Evolutionary conservation across 83 land plant species (phyloP).

Genomic region (Thuja plicata): DNA sequence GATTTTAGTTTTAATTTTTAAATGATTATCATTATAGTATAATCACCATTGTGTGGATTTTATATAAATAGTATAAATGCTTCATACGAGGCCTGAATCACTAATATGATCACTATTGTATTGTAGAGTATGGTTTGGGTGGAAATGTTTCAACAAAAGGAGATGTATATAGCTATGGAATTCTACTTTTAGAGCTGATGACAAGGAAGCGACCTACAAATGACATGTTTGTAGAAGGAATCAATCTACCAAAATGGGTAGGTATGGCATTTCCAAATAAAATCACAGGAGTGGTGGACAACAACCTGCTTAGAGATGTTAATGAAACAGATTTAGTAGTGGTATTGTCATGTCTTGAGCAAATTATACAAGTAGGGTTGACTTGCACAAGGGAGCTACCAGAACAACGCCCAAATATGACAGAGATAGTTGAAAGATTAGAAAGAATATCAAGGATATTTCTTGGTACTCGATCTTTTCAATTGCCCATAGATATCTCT

Average conservation of each 20-base stretch:
- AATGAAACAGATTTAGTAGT: background rate
- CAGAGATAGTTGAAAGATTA: background rate
- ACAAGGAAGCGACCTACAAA: background rate
- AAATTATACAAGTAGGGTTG: background rate
- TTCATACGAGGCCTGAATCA: background rate
- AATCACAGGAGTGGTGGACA: background rate
- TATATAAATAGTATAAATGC: background rate
- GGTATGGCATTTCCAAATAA: background rate
- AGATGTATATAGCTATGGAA: background rate
- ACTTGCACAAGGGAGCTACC: background rate
- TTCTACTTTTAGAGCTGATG: background rate
- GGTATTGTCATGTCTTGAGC: background rate
- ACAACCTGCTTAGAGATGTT: background rate
- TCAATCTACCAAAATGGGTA: background rate
- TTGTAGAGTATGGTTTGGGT: background rate
- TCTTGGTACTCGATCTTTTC: background rate
- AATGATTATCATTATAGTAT: no score
- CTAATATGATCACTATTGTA: background rate
- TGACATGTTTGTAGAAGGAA: background rate
- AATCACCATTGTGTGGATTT: no score
- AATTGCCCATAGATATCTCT: background rate
- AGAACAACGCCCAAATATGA: background rate
- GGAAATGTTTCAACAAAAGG: background rate
- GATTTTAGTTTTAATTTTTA: no score
- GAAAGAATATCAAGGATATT: background rate